A percentile compares a stretch with the other conserved stretches of the same genome.
Conservation (phyloP, 495 filamentous ascomycete genomes). For the Penicillium riverlandense region DNA sequence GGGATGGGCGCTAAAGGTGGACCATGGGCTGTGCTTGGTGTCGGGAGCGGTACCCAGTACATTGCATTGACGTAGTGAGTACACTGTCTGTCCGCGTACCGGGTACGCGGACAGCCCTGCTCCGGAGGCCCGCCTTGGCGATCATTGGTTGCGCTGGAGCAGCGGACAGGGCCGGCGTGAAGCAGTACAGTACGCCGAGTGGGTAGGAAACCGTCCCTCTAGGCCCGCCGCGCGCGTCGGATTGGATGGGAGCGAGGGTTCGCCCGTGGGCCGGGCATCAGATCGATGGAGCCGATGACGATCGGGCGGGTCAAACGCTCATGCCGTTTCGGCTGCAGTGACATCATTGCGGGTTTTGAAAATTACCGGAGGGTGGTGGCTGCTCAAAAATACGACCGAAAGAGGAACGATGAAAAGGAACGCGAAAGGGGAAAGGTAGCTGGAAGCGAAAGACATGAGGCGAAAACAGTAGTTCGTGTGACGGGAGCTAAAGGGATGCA, state of each 20-base stretch:
- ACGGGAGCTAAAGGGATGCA: too few relatives aligned
- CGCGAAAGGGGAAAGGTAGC: neutral
- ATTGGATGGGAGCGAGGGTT: constrained; percentile 20
- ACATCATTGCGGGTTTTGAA: constrained; percentile 25
- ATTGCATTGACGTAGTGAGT: too few relatives aligned
- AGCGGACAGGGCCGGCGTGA: constrained; percentile 3
- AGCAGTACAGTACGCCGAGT: constrained; percentile 16
- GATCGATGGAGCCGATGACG: constrained; percentile 38
- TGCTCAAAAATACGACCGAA: too few relatives aligned
- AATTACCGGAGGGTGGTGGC: constrained; percentile 3
- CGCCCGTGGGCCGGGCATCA: constrained; percentile 24
- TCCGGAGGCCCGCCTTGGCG: neutral
- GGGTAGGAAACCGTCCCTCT: constrained; percentile 11
- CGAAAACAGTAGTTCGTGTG: too few relatives aligned
- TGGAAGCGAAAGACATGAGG: too few relatives aligned
- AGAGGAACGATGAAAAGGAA: neutral
- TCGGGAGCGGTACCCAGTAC: too few relatives aligned
- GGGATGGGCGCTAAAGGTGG: constrained; percentile 2
- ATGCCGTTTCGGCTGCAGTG: constrained; percentile 19
- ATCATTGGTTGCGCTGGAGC: too few relatives aligned
- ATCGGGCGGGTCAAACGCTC: constrained; percentile 30
- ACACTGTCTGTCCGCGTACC: constrained; percentile 6
- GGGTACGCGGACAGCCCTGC: constrained; percentile 5
- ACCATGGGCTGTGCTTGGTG: neutral
- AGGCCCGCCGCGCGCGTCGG: constrained; percentile 5